These are phyloP conservation scores for Phytophthora constricta DNA, from an alignment of 352 stramenopile species.

Conservation along the genomic window DNA sequence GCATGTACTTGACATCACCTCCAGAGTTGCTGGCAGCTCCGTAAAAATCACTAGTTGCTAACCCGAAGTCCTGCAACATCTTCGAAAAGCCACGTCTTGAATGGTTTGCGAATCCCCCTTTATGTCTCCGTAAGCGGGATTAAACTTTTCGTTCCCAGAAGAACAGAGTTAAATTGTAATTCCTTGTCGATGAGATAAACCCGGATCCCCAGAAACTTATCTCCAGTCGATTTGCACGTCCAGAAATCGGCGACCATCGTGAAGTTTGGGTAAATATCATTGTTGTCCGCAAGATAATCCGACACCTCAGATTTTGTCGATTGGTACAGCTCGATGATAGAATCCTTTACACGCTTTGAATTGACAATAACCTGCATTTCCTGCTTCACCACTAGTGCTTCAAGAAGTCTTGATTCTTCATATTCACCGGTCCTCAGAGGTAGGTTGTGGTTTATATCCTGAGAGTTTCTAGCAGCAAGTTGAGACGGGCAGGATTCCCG, in stretches of 20 bases:
- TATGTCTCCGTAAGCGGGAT: not conserved
- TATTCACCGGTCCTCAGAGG: not conserved
- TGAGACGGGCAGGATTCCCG: not conserved
- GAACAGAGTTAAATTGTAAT: not conserved
- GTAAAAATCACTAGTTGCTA: conserved; percentile 24
- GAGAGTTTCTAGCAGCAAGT: not conserved
- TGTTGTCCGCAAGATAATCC: not conserved
- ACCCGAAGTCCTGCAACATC: conserved; percentile 27
- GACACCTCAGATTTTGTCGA: not conserved
- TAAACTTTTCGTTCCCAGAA: conserved; percentile 1
- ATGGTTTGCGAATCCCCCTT: not conserved
- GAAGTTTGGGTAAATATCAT: not conserved
- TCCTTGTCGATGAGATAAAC: not conserved
- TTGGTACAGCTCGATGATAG: not conserved
- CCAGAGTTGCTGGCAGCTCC: conserved; percentile 24
- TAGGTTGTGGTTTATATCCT: conserved; percentile 1
- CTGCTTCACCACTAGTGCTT: not conserved
- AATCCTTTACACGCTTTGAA: not conserved
- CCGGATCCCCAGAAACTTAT: not conserved
- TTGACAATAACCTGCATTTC: not conserved
- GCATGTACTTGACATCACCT: conserved; percentile 27
- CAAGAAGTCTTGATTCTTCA: not conserved
- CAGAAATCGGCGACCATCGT: not conserved
- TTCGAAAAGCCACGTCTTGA: not conserved
- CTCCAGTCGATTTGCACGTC: not conserved